Base-by-base conservation (phyloP, 2,329 filamentous ascomycete genomes). In the Stachybotrys echinatus region DNA sequence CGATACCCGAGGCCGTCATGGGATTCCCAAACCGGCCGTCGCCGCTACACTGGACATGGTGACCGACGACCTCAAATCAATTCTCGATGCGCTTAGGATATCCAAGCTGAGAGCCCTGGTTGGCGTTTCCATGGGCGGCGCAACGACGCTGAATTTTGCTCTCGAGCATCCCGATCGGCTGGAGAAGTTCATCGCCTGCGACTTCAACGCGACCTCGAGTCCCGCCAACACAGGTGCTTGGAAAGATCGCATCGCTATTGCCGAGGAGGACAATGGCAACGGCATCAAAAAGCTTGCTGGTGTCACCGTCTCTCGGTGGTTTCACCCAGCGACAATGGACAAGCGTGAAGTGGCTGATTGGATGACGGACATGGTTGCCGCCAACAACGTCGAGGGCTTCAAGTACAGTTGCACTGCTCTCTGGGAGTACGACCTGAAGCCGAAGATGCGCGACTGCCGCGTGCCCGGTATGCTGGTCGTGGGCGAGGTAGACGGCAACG, bases 41-140 rank as follows among this genome's bases (percentile, higher is more conserved):
- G 73, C 80, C 0, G 76, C 81, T 6, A 84, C 75, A 1, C 68
- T 92, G 39, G 82, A 87, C 56, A 70, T 83, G 3, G 74, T 94
- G 0, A 80, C 87, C 4, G 75, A 79, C 7, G 90, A 95, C 61
- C 72, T 94, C 20, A 73, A 76, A 37, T 66, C 73, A 0, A 65
- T 95, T 1, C 79, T 95, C 3, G 75, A 84, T 48, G 81, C 85
- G 1, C 75, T 95, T 23, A 81, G 87, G 45, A 83, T 92, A 40
- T 74, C 78, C 10, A 79, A 80, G 59, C 81, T 88, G 0, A 80
- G 85, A 31, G 75, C 80, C 0, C 72, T 92, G 1, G 73, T 94
- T 19, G 90, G 90, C 19, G 89, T 95, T 4, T 89, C 84, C 34
- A 83, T 94, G 65, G 90, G 90, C 54, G 90, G 90, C 48, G 88